Conservation (phyloP, 345 rosid genomes). For the Punica granatum region DNA sequence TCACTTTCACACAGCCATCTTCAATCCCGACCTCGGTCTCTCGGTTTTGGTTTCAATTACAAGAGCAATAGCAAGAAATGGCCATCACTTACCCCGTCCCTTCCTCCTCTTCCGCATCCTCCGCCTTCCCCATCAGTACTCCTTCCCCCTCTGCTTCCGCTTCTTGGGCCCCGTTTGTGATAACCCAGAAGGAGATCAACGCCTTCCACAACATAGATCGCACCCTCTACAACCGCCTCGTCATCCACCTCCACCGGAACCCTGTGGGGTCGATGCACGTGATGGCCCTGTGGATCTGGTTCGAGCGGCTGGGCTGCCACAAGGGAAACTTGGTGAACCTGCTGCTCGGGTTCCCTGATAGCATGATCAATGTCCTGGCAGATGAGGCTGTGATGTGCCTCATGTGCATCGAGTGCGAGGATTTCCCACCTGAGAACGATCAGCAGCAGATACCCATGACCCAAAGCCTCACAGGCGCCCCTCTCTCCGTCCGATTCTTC, state of each 20-base stretch:
- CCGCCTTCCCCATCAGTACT: not conserved
- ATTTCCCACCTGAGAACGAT: not conserved
- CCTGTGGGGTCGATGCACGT: slow-evolving; percentile 38
- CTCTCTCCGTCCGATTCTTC: slow-evolving; percentile 26
- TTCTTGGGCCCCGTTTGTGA: not conserved
- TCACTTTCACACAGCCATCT: not conserved
- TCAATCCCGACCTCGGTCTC: not conserved
- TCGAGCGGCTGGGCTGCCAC: slow-evolving; percentile 27
- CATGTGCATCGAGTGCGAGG: slow-evolving; percentile 24
- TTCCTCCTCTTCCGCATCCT: not conserved
- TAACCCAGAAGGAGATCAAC: slow-evolving; percentile 31
- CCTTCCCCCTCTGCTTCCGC: slow-evolving; percentile 5
- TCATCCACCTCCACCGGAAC: slow-evolving; percentile 33
- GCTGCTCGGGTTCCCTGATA: slow-evolving; percentile 24
- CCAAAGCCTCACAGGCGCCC: slow-evolving; percentile 15
- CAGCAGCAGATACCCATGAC: slow-evolving; percentile 17
- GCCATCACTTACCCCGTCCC: not conserved
- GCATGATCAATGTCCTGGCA: slow-evolving; percentile 25
- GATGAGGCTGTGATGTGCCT: slow-evolving; percentile 48
- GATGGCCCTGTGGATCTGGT: slow-evolving; percentile 52
- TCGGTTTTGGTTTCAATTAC: not conserved
- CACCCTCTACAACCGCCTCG: slow-evolving; percentile 33
- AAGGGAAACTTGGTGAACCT: slow-evolving; percentile 19
- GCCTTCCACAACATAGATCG: slow-evolving; percentile 56
- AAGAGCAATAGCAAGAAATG: not conserved